Evolutionary conservation across 345 rosid genomes (phyloP), one percentile per base, ranked within the genome.

Genomic region (Acer negundo): DNA sequence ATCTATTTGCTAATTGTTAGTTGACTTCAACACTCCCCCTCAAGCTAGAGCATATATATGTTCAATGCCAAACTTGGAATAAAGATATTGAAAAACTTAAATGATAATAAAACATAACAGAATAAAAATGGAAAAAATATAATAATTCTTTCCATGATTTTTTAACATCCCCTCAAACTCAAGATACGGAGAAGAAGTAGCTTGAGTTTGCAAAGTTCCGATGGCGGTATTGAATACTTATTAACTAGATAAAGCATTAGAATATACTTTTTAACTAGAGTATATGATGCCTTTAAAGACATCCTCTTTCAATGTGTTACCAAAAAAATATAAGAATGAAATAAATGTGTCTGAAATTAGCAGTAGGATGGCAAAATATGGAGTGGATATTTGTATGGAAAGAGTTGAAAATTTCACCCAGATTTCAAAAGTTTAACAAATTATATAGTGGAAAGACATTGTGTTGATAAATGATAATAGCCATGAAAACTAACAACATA

Each of bases 401-500:
- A 59, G 15, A 16, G 6, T 20, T n/a, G 12, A 22, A 59, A 59
- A 59, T 58, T 59, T 59, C 63, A 59, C 10, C 63, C 26, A 59
- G 26, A 59, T 20, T 16, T 7, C 11, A 59, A 59, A 59, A 20
- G 2, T 19, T 19, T 7, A 19, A 59, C 10, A 59, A 7, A 59
- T 19, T 7, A 7, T 6, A 10, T 24, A 59, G 63, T 0, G 2
- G 22, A 10, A 7, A 20, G 63, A 59, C 26, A 19, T n/a, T 59
- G 26, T 10, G 26, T 19, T 59, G 44, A 59, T 73, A 73, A 15
- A n/a, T 59, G 44, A 59, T 72, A 72, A 13, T 59, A 59, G 75
- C 26, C 75, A 22, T 3, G 31, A 63, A 19, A 42, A 63, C 2
- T 59, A 15, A 73, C 19, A 62, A 46, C 22, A 72, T 61, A 74